Evolutionary conservation across 2,329 filamentous ascomycete genomes (phyloP).

Genomic region (Exophiala alcalophila): DNA sequence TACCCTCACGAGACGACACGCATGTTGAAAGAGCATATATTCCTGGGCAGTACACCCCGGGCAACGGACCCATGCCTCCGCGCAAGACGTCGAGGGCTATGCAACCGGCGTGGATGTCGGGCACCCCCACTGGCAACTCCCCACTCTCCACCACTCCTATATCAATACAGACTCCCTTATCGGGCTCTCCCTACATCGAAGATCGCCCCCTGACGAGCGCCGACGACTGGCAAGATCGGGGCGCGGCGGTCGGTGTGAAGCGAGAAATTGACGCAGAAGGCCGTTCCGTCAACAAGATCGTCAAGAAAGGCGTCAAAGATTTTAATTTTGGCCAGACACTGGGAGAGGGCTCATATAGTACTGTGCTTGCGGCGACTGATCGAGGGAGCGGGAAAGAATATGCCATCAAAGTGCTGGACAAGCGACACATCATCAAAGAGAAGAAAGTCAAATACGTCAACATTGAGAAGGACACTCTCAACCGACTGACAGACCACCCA

Average conservation of each 20-base stretch:
- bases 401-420: conserved; percentile 96
- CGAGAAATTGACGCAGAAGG: conserved; percentile 84
- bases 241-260: conserved; percentile 78
- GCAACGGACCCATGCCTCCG: conserved; percentile 65
- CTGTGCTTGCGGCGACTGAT: conserved; percentile 88
- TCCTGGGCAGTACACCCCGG: conserved; percentile 55
- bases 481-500: conserved; percentile 91
- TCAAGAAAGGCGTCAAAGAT: conserved; percentile 97
- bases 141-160: conserved; percentile 29
- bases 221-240: conserved; percentile 94
- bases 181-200: conserved; percentile 54
- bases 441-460: conserved; percentile 99
- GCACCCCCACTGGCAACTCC: conserved; percentile 23
- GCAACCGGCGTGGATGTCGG: conserved; percentile 46
- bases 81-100: conserved; percentile 73
- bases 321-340: conserved; percentile 89
- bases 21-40: conserved; percentile 68
- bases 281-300: conserved; percentile 72
- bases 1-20: conserved; percentile 66
- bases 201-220: conserved; percentile 62
- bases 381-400: conserved; percentile 93
- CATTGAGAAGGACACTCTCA: conserved; percentile 97
- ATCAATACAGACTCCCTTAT: conserved; percentile 35
- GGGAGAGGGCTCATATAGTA: conserved; percentile 97
- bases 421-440: conserved; percentile 98